A percentile compares a stretch with the other conserved stretches of the same genome.
Evolutionary conservation across 495 filamentous ascomycete genomes (phyloP).

Genomic region (Aspergillus kassunensis): DNA sequence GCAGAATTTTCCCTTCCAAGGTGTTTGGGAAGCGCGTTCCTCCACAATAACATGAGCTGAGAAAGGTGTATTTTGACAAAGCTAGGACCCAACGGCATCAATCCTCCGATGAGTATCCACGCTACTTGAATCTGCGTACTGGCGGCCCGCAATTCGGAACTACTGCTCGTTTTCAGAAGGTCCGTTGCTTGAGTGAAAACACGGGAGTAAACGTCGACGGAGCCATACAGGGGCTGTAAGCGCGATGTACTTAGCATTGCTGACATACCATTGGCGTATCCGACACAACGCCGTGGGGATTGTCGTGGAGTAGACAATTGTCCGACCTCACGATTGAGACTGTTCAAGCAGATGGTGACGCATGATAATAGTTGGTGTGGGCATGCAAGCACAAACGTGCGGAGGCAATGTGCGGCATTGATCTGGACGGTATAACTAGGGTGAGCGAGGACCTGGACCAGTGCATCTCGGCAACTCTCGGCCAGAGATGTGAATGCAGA

Average conservation of each 20-base stretch:
- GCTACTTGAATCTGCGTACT: slow-evolving; percentile 95
- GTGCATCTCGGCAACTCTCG: slow-evolving; percentile 77
- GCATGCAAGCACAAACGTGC: slow-evolving; percentile 81
- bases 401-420: slow-evolving; percentile 77
- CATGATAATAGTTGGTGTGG: slow-evolving; percentile 89
- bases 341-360: slow-evolving; percentile 95
- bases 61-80: slow-evolving; percentile 99
- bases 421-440: slow-evolving; percentile 95
- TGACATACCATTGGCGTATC: slow-evolving; percentile 90
- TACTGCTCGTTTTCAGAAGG: slow-evolving; percentile 87
- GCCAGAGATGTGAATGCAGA: slow-evolving; percentile 73
- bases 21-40: slow-evolving; percentile 94
- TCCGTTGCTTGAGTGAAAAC: slow-evolving; percentile 88
- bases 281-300: slow-evolving; percentile 78
- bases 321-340: slow-evolving; percentile 77
- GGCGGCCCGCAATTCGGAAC: slow-evolving; percentile 84
- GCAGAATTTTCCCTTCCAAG: slow-evolving; percentile 82
- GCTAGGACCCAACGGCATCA: slow-evolving; percentile 95
- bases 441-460: slow-evolving; percentile 89
- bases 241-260: slow-evolving; percentile 88
- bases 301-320: slow-evolving; percentile 72
- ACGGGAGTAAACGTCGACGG: slow-evolving; percentile 89
- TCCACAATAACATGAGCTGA: slow-evolving; percentile 94
- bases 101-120: slow-evolving; percentile 92
- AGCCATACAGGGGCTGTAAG: slow-evolving; percentile 85